Percentiles rank a stretch among this genome's conserved stretches.
Conservation (phyloP, 2,329 filamentous ascomycete species). For the Calonectria pseudoturangicola region DNA sequence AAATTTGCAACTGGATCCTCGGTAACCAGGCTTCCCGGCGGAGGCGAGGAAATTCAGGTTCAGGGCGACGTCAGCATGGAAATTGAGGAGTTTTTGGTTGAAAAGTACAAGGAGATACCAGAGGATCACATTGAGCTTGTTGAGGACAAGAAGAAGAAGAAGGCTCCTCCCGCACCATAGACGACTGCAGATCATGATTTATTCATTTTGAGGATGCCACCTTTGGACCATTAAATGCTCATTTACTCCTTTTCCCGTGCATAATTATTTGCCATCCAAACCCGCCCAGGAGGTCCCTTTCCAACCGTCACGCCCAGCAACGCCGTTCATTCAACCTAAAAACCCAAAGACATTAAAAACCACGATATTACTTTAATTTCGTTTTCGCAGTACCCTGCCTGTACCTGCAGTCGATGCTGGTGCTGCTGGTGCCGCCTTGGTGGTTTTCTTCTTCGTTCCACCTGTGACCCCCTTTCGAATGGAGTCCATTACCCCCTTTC, state of each 20-base stretch:
- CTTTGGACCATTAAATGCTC: constrained; percentile 46
- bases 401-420: constrained; percentile 66
- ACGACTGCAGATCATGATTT: constrained; percentile 40
- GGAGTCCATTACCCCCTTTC: constrained; percentile 73
- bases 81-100: constrained; percentile 91
- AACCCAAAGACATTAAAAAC: constrained; percentile 33
- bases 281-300: constrained; percentile 40
- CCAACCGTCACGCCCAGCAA: constrained; percentile 44
- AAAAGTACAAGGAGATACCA: constrained; percentile 92
- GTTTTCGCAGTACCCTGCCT: constrained; percentile 74
- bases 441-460: constrained; percentile 69
- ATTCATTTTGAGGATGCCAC: constrained; percentile 46
- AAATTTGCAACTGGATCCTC: constrained; percentile 97
- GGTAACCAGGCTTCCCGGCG: constrained; percentile 90
- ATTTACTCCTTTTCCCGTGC: constrained; percentile 43
- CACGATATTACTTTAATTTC: constrained; percentile 59
- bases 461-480: constrained; percentile 72
- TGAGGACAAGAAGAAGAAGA: constrained; percentile 95
- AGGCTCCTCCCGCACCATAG: constrained; percentile 54
- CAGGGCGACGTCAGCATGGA: constrained; percentile 98
- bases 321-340: constrained; percentile 43
- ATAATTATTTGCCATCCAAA: constrained; percentile 42
- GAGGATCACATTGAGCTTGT: constrained; percentile 96
- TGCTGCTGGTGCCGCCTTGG: constrained; percentile 63
- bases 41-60: constrained; percentile 96